Evolutionary conservation across 2,329 filamentous ascomycete species (phyloP).

Genomic region (Mariannaea sp.): DNA sequence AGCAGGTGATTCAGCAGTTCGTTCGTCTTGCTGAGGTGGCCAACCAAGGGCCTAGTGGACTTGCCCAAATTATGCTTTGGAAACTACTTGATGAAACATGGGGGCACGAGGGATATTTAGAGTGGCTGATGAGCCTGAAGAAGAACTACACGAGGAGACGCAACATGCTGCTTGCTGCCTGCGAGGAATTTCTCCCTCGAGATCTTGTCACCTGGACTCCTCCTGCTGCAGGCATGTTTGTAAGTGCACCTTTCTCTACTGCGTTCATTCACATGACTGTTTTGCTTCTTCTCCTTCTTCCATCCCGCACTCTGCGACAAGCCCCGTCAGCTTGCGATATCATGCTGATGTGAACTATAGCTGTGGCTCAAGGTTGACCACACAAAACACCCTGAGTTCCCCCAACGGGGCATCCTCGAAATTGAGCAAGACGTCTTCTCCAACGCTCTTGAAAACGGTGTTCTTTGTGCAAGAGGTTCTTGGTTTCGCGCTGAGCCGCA

Average conservation of each 20-base stretch:
- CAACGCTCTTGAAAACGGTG: constrained; percentile 1
- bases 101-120: constrained; percentile 85
- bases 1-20: constrained; percentile 78
- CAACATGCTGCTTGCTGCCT: constrained; percentile 51
- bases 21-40: constrained; percentile 75
- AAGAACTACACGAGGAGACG: constrained; percentile 60
- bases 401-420: no score
- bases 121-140: constrained; percentile 80
- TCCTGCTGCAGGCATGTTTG: constrained; percentile 86
- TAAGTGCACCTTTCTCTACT: no score
- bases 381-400: no score
- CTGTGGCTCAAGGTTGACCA: constrained; percentile 45
- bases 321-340: no score
- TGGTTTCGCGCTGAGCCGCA: constrained; percentile 4
- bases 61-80: constrained; percentile 77
- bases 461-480: constrained; percentile 5
- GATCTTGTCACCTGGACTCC: constrained; percentile 75
- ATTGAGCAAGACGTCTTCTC: constrained; percentile 3
- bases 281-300: no score
- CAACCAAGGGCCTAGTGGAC: constrained; percentile 77
- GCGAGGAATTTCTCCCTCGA: constrained; percentile 66
- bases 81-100: constrained; percentile 86
- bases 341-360: constrained; percentile 72
- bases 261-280: no score
- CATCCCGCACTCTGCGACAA: no score